phyloP scores from a whole-genome alignment of 768 basidiomycete species.

The Dioszegia crocea region DNA sequence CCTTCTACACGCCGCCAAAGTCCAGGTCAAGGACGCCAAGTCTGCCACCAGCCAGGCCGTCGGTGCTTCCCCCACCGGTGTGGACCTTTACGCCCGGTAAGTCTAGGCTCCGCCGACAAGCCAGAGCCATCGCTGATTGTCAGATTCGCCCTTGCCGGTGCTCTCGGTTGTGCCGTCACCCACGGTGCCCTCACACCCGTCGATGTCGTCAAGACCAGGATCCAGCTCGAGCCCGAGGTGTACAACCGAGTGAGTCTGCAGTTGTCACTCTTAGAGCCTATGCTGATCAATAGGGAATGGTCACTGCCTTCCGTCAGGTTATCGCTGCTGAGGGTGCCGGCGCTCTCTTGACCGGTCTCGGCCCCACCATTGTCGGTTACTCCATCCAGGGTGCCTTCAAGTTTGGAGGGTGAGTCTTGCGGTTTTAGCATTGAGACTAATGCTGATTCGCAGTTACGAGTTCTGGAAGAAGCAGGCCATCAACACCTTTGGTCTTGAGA shows the following conservation, averaged over 20 bases:
- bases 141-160: constrained; percentile 50
- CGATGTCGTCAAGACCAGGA: constrained; percentile 99
- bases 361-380: constrained; percentile 89
- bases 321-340: constrained; percentile 78
- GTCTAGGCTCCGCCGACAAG: constrained; percentile 2
- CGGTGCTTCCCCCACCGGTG: constrained; percentile 39
- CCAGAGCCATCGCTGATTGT: neutral
- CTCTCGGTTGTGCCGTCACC: constrained; percentile 50
- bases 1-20: constrained; percentile 34
- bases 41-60: constrained; percentile 39
- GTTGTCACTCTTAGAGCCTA: neutral
- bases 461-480: constrained; percentile 90
- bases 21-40: constrained; percentile 44
- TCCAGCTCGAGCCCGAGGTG: constrained; percentile 71
- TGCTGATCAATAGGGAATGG: constrained; percentile 58
- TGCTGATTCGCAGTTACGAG: constrained; percentile 60
- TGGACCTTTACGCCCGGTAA: constrained; percentile 47
- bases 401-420: constrained; percentile 65
- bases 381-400: constrained; percentile 97
- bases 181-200: constrained; percentile 50
- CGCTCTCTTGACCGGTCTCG: constrained; percentile 91
- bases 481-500: constrained; percentile 78
- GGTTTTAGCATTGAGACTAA: neutral
- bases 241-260: constrained; percentile 47
- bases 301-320: constrained; percentile 80